Conservation (phyloP, 225 moss, liverwort and hornwort genomes). For the Antitrichia curtipendula region DNA sequence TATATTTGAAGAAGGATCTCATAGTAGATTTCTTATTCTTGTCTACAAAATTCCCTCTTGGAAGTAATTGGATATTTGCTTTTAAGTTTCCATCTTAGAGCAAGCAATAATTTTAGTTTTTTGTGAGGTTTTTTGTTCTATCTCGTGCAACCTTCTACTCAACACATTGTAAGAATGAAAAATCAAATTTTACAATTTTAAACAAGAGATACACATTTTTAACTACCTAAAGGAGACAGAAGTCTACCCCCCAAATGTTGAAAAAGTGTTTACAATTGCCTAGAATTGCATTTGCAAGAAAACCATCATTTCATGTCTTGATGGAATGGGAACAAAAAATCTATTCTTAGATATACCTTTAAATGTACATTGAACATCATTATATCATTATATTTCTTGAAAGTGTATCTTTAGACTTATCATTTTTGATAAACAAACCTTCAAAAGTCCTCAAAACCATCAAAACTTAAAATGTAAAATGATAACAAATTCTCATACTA, state of each 20-base stretch:
- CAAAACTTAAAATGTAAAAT: background rate
- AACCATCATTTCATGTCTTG: accelerated
- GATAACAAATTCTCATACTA: background rate
- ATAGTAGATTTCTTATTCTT: accelerated
- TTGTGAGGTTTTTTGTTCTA: too few species aligned
- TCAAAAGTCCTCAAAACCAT: background rate
- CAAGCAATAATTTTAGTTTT: too few species aligned
- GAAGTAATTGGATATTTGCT: background rate
- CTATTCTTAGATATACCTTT: accelerated
- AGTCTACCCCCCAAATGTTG: too few species aligned
- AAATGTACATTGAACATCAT: background rate
- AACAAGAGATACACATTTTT: background rate
- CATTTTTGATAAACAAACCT: background rate
- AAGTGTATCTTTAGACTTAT: background rate
- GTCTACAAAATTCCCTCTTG: accelerated
- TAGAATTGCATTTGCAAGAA: background rate
- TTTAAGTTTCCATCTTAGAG: too few species aligned
- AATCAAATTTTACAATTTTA: background rate
- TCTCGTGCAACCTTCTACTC: background rate
- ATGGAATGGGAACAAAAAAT: accelerated
- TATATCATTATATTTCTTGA: background rate
- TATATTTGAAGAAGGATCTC: accelerated
- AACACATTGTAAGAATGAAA: background rate
- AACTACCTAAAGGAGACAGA: background rate
- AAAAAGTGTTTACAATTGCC: accelerated